Percentiles rank a stretch among this genome's conserved stretches.
Conservation (phyloP, 805 yeast species). For the Wickerhamomyces chaumierensis region DNA sequence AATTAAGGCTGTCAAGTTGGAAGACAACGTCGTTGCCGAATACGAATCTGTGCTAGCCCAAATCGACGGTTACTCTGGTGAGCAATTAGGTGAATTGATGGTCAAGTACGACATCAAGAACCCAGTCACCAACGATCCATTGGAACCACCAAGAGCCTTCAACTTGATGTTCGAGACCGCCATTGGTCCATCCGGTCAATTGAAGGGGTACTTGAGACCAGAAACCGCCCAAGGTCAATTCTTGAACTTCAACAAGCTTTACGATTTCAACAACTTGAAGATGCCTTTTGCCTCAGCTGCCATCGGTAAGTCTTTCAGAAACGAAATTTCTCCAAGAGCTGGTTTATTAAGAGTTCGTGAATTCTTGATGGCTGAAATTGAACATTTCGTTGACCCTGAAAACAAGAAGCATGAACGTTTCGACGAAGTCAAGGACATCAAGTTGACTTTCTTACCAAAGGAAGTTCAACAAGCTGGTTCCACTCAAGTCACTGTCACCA, state of each 20-base stretch:
- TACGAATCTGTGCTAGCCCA: slow-evolving; percentile 82
- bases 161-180: slow-evolving; percentile 99
- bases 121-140: slow-evolving; percentile 79
- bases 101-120: slow-evolving; percentile 72
- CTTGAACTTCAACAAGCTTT: slow-evolving; percentile 83
- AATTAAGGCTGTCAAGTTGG: slow-evolving; percentile 78
- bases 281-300: slow-evolving; percentile 99
- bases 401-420: slow-evolving; percentile 79
- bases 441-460: slow-evolving; percentile 73
- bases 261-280: slow-evolving; percentile 88
- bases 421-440: slow-evolving; percentile 59
- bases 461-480: slow-evolving; percentile 81
- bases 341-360: slow-evolving; percentile 97
- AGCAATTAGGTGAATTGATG: slow-evolving; percentile 84
- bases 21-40: slow-evolving; percentile 67
- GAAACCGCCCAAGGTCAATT: slow-evolving; percentile 99
- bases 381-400: slow-evolving; percentile 92
- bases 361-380: slow-evolving; percentile 98
- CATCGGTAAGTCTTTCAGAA: slow-evolving; percentile 96
- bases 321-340: slow-evolving; percentile 97
- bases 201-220: slow-evolving; percentile 93
- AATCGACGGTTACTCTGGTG: slow-evolving; percentile 93
- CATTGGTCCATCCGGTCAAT: slow-evolving; percentile 95
- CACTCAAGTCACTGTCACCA: slow-evolving; percentile 47
- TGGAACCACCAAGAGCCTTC: slow-evolving; percentile 89